Conservation (phyloP, 305 asterid genomes). For the Rubia peregrina region DNA sequence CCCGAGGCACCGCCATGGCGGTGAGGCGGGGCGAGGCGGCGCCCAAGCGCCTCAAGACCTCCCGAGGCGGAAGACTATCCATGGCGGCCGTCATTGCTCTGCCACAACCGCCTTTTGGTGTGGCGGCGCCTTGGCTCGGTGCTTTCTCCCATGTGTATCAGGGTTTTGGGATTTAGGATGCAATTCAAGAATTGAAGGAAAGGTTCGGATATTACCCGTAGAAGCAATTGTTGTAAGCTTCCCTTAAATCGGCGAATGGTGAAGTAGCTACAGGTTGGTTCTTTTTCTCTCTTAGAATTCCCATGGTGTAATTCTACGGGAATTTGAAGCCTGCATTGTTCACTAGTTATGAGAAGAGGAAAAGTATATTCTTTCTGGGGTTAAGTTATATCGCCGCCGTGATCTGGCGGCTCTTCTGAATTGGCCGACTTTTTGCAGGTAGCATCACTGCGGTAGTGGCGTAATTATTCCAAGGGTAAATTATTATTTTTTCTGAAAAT, state of each 20-base stretch:
- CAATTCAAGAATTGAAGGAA: neutral
- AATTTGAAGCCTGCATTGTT: neutral
- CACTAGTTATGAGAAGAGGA: neutral
- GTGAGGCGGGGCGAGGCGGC: no score
- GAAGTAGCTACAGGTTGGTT: slow-evolving; percentile 46
- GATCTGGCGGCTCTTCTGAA: neutral
- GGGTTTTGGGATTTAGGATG: slow-evolving; percentile 12
- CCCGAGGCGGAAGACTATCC: no score
- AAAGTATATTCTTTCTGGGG: neutral
- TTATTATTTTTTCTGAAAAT: no score
- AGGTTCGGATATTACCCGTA: slow-evolving; percentile 39
- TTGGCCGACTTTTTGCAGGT: neutral
- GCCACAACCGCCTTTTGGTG: no score
- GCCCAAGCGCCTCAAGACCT: no score
- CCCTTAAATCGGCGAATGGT: slow-evolving; percentile 65
- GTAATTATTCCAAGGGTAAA: no score
- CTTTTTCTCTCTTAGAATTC: slow-evolving; percentile 47
- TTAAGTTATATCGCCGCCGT: neutral
- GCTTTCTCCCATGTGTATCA: no score
- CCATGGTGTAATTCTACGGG: slow-evolving; percentile 24
- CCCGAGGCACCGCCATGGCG: no score
- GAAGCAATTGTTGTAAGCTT: slow-evolving; percentile 78
- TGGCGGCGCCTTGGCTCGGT: no score
- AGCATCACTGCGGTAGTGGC: neutral
- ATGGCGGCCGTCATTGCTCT: no score